phyloP scores from a whole-genome alignment of 116 monocot genomes.

The Papilionanthe hybrid region DNA sequence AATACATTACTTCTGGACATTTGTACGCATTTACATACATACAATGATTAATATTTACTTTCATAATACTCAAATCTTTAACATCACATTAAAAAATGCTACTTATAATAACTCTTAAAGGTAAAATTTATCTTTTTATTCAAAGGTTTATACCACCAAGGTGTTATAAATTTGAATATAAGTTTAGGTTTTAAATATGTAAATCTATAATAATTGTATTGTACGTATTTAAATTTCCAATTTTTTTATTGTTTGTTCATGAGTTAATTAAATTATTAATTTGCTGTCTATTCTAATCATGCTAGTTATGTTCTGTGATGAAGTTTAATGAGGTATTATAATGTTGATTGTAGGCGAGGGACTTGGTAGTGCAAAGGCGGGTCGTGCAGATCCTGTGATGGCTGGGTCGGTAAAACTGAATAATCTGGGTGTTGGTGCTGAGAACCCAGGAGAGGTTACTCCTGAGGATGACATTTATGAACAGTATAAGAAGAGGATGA shows the following conservation, averaged over 20 bases:
- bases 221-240: no score
- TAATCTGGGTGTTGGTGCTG: constrained; percentile 83
- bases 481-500: constrained; percentile 99
- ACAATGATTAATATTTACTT: no score
- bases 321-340: neutral
- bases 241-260: neutral
- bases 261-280: neutral
- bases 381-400: constrained; percentile 83
- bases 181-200: no score
- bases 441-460: constrained; percentile 72
- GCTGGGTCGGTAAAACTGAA: constrained; percentile 79
- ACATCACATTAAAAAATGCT: no score
- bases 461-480: constrained; percentile 94
- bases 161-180: no score
- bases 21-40: no score
- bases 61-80: no score
- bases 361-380: constrained; percentile 77
- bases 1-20: neutral
- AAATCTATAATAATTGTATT: no score
- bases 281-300: neutral
- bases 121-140: no score
- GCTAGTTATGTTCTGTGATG: neutral
- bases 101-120: no score
- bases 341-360: constrained; percentile 66
- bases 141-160: no score